Conservation (phyloP, 441 rosid genomes). For the Pelargonium australe region DNA sequence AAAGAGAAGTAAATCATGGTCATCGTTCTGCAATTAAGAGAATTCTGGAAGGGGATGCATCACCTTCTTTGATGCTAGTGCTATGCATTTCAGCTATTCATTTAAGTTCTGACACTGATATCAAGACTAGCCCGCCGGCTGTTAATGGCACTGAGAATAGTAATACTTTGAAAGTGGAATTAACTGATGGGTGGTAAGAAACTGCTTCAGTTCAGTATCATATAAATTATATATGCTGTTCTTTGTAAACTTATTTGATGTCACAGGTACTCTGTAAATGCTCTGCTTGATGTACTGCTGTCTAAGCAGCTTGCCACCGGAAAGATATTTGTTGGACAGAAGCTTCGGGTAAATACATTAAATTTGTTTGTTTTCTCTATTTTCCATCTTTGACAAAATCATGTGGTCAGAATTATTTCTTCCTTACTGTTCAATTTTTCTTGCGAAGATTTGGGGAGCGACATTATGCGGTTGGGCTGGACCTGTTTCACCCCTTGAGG, state of each 20-base stretch:
- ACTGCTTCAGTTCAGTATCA: constrained; percentile 10
- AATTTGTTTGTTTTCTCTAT: constrained; percentile 18
- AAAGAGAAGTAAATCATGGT: constrained; percentile 88
- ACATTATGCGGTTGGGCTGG: constrained; percentile 72
- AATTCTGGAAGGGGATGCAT: constrained; percentile 81
- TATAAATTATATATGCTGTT: constrained; percentile 13
- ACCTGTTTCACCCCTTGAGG: constrained; percentile 88
- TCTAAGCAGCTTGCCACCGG: constrained; percentile 60
- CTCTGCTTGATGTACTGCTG: constrained; percentile 59
- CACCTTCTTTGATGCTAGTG: constrained; percentile 63
- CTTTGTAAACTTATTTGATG: constrained; percentile 20
- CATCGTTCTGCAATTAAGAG: constrained; percentile 85
- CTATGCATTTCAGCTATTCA: constrained; percentile 68
- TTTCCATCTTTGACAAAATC: constrained; percentile 15
- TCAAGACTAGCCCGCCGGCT: constrained; percentile 27
- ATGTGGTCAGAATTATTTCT: constrained; percentile 19
- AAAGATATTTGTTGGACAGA: constrained; percentile 83
- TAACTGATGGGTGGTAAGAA: constrained; percentile 77
- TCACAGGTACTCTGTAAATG: constrained; percentile 75
- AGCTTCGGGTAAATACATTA: constrained; percentile 59
- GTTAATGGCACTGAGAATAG: constrained; percentile 33
- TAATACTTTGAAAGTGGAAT: constrained; percentile 52
- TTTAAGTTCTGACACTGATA: constrained; percentile 26
- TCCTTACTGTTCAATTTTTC: constrained; percentile 29
- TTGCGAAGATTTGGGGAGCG: constrained; percentile 78